These are phyloP conservation scores for Penicillium silybi DNA, from an alignment of 495 filamentous ascomycete genomes.

Conservation along the genomic window DNA sequence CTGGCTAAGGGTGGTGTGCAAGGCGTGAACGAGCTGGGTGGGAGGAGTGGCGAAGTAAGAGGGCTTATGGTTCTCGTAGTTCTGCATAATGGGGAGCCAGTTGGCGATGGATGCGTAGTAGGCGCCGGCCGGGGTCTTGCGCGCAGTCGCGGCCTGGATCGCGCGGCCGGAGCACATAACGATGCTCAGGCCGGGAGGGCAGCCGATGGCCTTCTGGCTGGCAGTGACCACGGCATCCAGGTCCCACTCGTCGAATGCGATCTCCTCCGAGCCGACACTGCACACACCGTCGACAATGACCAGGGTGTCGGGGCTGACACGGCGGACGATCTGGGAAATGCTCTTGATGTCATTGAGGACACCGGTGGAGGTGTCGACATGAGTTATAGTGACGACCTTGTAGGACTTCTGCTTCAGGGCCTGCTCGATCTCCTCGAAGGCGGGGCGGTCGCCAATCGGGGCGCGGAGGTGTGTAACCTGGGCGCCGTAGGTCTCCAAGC, in stretches of 20 bases:
- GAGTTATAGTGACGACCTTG: slow-evolving; percentile 89
- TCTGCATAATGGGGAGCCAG: slow-evolving; percentile 98
- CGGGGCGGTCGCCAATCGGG: slow-evolving; percentile 83
- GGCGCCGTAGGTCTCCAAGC: slow-evolving; percentile 85
- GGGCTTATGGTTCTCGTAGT: slow-evolving; percentile 94
- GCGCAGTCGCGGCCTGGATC: slow-evolving; percentile 72
- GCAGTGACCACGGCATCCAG: slow-evolving; percentile 92
- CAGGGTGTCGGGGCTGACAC: slow-evolving; percentile 84
- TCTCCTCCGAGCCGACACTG: slow-evolving; percentile 93
- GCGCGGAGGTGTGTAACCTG: slow-evolving; percentile 85
- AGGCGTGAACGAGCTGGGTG: slow-evolving; percentile 88
- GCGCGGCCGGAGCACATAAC: slow-evolving; percentile 87
- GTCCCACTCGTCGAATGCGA: slow-evolving; percentile 91
- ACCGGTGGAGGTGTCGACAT: slow-evolving; percentile 95
- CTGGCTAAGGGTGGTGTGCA: slow-evolving; percentile 88
- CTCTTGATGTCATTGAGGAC: slow-evolving; percentile 87
- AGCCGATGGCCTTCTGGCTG: slow-evolving; percentile 93
- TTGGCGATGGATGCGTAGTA: slow-evolving; percentile 97
- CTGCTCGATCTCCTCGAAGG: slow-evolving; percentile 78
- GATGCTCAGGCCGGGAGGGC: slow-evolving; percentile 89
- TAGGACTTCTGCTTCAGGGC: slow-evolving; percentile 85
- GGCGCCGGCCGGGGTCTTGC: slow-evolving; percentile 72
- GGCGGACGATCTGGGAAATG: slow-evolving; percentile 74
- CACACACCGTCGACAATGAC: slow-evolving; percentile 94
- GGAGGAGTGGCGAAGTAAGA: slow-evolving; percentile 97